A percentile compares a stretch with the other conserved stretches of the same genome.
Evolutionary conservation across 805 yeast genomes (phyloP).

Genomic region (Candida yuanshanica): DNA sequence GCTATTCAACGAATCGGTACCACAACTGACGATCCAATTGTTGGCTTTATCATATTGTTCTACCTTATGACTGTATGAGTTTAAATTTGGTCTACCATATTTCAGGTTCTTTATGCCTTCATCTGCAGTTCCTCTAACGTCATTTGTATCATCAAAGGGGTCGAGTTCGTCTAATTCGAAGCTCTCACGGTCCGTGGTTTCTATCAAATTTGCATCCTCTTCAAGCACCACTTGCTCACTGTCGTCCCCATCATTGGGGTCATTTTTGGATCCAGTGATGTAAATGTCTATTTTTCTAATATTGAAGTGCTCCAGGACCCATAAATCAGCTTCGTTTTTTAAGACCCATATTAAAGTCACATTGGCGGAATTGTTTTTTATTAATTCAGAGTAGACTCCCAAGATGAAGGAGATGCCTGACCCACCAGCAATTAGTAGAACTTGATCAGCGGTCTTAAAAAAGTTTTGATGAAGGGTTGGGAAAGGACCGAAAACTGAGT

Average conservation of each 20-base stretch:
- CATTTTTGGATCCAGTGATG: conserved; percentile 27
- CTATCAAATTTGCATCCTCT: conserved; percentile 11
- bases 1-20: conserved; percentile 40
- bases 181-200: conserved; percentile 11
- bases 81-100: conserved; percentile 37
- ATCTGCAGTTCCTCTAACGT: not conserved
- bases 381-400: conserved; percentile 42
- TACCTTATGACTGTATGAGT: conserved; percentile 26
- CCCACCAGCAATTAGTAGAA: conserved; percentile 61
- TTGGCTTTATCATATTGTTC: conserved; percentile 24
- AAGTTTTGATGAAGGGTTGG: conserved; percentile 40
- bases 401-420: conserved; percentile 65
- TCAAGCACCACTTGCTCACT: conserved; percentile 13
- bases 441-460: conserved; percentile 43
- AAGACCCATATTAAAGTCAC: conserved; percentile 52
- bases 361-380: conserved; percentile 20
- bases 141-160: conserved; percentile 16
- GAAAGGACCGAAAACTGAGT: conserved; percentile 38
- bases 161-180: conserved; percentile 19
- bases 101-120: conserved; percentile 6
- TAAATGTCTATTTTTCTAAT: conserved; percentile 33
- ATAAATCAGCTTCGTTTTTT: conserved; percentile 39
- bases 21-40: conserved; percentile 56
- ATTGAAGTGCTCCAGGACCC: conserved; percentile 36
- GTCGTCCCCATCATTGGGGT: conserved; percentile 5